A percentile compares a stretch with the other conserved stretches of the same genome.
phyloP scores from a whole-genome alignment of 1,284 basidiomycete genomes.

The Pyrrhoderma noxium region DNA sequence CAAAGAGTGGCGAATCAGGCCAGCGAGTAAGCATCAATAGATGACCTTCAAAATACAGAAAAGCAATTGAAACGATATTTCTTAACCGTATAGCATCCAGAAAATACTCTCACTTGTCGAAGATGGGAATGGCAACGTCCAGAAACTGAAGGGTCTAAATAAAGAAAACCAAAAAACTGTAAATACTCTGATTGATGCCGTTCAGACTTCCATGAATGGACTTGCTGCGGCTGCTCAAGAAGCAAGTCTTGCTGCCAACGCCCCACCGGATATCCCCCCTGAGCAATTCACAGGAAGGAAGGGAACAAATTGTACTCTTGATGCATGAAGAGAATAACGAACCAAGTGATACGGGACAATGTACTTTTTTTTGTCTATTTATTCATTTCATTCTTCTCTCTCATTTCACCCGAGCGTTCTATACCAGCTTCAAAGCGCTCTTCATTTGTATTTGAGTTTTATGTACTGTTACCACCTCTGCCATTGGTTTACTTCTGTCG shows the following conservation, averaged over 20 bases:
- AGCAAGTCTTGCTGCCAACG: slow-evolving; percentile 17
- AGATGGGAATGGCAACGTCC: slow-evolving; percentile 15
- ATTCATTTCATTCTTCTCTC: too few species aligned
- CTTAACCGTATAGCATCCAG: slow-evolving; percentile 9
- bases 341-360: too few species aligned
- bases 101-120: slow-evolving; percentile 18
- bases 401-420: too few species aligned
- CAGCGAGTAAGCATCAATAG: slow-evolving; percentile 12
- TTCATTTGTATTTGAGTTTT: too few species aligned
- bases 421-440: too few species aligned
- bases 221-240: slow-evolving; percentile 17
- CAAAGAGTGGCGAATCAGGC: slow-evolving; percentile 16
- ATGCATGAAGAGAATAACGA: too few species aligned
- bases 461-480: too few species aligned
- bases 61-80: background rate
- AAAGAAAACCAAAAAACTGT: slow-evolving; percentile 15
- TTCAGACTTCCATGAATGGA: slow-evolving; percentile 15
- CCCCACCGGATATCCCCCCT: slow-evolving; percentile 22
- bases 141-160: slow-evolving; percentile 18
- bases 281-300: slow-evolving; percentile 12
- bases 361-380: too few species aligned
- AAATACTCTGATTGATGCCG: slow-evolving; percentile 15
- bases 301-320: slow-evolving; percentile 9
- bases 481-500: too few species aligned
- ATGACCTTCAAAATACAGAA: background rate